Evolutionary conservation across 164 flowering plant genomes (phyloP).

Genomic region (Liriodendron chinense): DNA sequence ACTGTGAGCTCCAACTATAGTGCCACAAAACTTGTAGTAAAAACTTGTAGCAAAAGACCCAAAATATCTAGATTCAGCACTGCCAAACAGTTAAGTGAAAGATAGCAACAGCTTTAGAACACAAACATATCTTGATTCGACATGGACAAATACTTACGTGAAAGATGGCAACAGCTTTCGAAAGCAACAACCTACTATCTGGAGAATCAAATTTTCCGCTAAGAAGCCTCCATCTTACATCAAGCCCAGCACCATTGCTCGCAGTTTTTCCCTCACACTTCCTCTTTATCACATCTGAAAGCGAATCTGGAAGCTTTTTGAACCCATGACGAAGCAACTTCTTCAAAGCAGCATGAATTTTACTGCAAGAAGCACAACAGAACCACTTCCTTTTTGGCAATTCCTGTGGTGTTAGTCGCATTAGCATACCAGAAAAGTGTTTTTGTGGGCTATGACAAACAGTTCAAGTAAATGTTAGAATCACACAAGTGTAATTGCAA

Average conservation of each 20-base stretch:
- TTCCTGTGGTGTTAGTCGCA: slow-evolving; percentile 47
- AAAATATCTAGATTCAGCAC: background rate
- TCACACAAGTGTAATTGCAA: background rate
- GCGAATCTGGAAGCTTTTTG: slow-evolving; percentile 49
- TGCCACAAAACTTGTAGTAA: background rate
- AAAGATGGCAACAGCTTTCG: slow-evolving; percentile 65
- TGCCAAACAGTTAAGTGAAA: background rate
- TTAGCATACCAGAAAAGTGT: background rate
- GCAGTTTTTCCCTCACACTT: slow-evolving; percentile 36
- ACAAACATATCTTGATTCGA: background rate
- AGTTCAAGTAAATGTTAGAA: slow-evolving; percentile 1
- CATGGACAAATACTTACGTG: slow-evolving; percentile 52
- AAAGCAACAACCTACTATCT: slow-evolving; percentile 47
- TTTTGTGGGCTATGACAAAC: background rate
- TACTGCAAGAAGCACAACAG: slow-evolving; percentile 59
- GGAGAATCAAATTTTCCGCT: slow-evolving; percentile 48
- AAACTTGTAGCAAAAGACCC: background rate
- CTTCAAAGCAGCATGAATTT: slow-evolving; percentile 49
- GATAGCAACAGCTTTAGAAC: background rate
- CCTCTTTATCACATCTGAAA: slow-evolving; percentile 36
- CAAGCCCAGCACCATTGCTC: slow-evolving; percentile 23
- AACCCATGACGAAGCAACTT: slow-evolving; percentile 43
- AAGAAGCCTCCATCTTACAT: slow-evolving; percentile 77
- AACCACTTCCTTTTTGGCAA: slow-evolving; percentile 89
- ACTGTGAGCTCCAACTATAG: background rate